Percentiles rank a stretch among this genome's conserved stretches.
Conservation (phyloP, 768 basidiomycete genomes). For the Phlebiopsis gigantea region DNA sequence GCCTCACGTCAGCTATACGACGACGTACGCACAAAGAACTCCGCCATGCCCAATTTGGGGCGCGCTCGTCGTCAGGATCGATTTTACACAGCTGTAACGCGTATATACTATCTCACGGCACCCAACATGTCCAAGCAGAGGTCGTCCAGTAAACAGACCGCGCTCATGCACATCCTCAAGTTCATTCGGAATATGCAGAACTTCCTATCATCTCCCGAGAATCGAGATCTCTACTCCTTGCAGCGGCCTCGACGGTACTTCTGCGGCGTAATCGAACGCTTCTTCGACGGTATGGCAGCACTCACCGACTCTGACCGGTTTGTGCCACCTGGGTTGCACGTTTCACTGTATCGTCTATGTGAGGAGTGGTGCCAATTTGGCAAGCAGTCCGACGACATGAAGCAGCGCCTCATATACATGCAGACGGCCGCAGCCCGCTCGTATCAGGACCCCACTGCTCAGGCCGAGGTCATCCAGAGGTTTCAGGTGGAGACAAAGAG, state of each 20-base stretch:
- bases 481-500: constrained; percentile 66
- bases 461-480: constrained; percentile 40
- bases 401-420: constrained; percentile 66
- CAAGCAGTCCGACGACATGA: constrained; percentile 64
- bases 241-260: constrained; percentile 86
- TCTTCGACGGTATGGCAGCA: constrained; percentile 70
- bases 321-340: constrained; percentile 67
- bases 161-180: constrained; percentile 75
- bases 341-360: constrained; percentile 77
- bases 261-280: constrained; percentile 81
- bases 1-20: constrained; percentile 83
- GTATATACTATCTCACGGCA: constrained; percentile 84
- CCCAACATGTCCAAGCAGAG: constrained; percentile 68
- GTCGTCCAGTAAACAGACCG: constrained; percentile 62
- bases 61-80: constrained; percentile 71
- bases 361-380: constrained; percentile 94
- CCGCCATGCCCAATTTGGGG: constrained; percentile 36
- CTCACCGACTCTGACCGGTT: constrained; percentile 75
- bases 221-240: constrained; percentile 69
- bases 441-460: constrained; percentile 48
- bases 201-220: constrained; percentile 67
- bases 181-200: constrained; percentile 81
- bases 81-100: constrained; percentile 79
- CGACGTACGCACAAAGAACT: constrained; percentile 52
- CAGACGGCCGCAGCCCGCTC: constrained; percentile 57